Evolutionary conservation across 192 early-diverging fungal genomes (phyloP).

Genomic region (Coemansia sp.): DNA sequence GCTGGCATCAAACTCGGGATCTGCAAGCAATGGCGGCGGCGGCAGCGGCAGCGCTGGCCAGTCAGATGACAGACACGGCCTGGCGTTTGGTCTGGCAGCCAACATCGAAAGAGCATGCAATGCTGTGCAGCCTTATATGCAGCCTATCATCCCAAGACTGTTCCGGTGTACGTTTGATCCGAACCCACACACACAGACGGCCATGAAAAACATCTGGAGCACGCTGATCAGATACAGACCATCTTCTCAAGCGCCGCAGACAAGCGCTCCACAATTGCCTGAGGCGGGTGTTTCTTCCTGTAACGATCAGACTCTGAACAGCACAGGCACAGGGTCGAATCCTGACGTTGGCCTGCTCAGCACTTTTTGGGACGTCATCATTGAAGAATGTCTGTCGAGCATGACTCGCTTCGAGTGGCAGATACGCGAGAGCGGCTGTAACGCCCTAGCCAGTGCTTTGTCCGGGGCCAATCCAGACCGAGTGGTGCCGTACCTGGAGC

Average conservation of each 20-base stretch:
- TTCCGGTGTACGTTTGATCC: slow-evolving; percentile 93
- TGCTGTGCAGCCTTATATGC: slow-evolving; percentile 76
- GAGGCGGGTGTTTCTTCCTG: neutral
- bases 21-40: slow-evolving; percentile 81
- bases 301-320: too few relatives aligned
- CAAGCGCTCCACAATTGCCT: neutral
- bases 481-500: slow-evolving; percentile 62
- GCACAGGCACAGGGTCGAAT: too few relatives aligned
- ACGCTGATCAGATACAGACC: slow-evolving; percentile 50
- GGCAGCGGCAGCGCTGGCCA: neutral
- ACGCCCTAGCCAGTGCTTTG: slow-evolving; percentile 28
- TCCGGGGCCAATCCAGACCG: slow-evolving; percentile 17
- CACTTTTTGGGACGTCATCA: slow-evolving; percentile 60
- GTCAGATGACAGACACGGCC: too few relatives aligned
- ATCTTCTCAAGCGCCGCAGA: neutral
- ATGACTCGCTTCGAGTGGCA: slow-evolving; percentile 83
- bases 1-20: slow-evolving; percentile 87
- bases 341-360: slow-evolving; percentile 16
- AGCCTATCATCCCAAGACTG: slow-evolving; percentile 73
- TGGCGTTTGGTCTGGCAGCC: slow-evolving; percentile 80
- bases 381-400: slow-evolving; percentile 71
- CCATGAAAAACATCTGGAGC: slow-evolving; percentile 91
- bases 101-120: slow-evolving; percentile 75
- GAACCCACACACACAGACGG: slow-evolving; percentile 76
- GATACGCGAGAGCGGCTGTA: slow-evolving; percentile 74